Evolutionary conservation across 768 basidiomycete species (phyloP), one percentile per base, ranked within the genome.

Genomic region (Chlorophyllum brunneum): DNA sequence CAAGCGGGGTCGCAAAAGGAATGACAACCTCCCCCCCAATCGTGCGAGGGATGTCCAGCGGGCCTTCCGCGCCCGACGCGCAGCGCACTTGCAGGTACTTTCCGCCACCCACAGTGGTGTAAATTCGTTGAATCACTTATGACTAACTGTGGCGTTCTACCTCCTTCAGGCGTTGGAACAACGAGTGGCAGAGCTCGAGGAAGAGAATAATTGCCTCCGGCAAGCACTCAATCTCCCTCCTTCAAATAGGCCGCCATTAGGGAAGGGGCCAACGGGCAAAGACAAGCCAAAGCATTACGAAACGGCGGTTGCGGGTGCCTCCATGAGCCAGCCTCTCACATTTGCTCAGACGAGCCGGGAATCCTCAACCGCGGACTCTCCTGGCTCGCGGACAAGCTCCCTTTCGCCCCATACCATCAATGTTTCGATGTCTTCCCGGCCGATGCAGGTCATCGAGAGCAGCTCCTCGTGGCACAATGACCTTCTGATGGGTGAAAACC

Each of bases 21-120:
- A 88, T 67, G 85, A 88, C 67, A 85, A 80, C 61, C 79, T 88
- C 40, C 86, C 87, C 54, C 86, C 86, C 3, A 87, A 87, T 61
- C 82, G 91, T 56, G 91, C 92, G 24, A 75, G 92, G 53, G 92
- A 94, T 62, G 89, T 93, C 15, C 92, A 95, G 65, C 72, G 92
- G 63, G 92, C 91, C 7, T 95, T 94, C 73, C 80, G 92, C 56
- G 92, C 92, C 29, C 76, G 92, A 58, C 81, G 92, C 60, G 91
- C 91, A 56, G 90, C 90, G 51, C 92, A 94, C 67, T 77, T 95
- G 49, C 80, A 86, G 75, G 88, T 89, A 60, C 58, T 65, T 66
- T 58, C 59, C 63, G 64, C 69, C 64, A 55, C 54, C 47, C 59
- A 53, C 47, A 48, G 34, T 34, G 59, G 67, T 69, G 61, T 72